These are phyloP conservation scores for Arbutus unedo DNA, from an alignment of 148 eudicot species.

Conservation along the genomic window DNA sequence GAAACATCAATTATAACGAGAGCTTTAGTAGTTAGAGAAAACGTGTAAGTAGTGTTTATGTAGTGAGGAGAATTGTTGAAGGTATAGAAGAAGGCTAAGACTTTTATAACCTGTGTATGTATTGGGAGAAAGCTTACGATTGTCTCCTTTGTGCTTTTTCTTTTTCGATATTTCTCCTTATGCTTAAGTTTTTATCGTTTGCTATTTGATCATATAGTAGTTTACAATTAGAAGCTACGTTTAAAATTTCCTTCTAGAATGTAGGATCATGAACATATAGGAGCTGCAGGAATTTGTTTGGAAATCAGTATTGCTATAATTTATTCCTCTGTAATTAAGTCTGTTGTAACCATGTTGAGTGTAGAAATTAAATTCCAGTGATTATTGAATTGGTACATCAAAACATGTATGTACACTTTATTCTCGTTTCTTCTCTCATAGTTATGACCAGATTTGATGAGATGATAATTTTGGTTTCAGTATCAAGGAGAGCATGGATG, in stretches of 20 bases:
- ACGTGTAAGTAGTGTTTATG: not conserved
- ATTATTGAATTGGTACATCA: not conserved
- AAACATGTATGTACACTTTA: not conserved
- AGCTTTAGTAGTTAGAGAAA: not conserved
- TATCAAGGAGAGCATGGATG: conserved; percentile 95
- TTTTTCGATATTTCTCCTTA: not conserved
- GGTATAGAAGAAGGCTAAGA: not conserved
- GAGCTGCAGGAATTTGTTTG: not conserved
- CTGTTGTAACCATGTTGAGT: not conserved
- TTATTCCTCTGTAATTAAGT: not conserved
- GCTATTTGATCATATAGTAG: not conserved
- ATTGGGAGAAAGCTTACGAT: not conserved
- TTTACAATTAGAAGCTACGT: not conserved
- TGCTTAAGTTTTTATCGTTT: not conserved
- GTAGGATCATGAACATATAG: not conserved
- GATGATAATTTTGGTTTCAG: conserved; percentile 34
- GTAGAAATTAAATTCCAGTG: not conserved
- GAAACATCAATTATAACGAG: not conserved
- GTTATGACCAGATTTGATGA: not conserved
- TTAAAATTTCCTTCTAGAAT: not conserved
- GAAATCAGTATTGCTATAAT: not conserved
- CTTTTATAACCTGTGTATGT: not conserved
- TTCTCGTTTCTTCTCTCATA: conserved; percentile 8
- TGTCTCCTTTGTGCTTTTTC: not conserved
- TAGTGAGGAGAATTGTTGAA: not conserved